A percentile compares a stretch with the other conserved stretches of the same genome.
These are phyloP conservation scores for Podosphaera aphanis DNA, from an alignment of 2,329 filamentous ascomycete species.

Conservation along the genomic window DNA sequence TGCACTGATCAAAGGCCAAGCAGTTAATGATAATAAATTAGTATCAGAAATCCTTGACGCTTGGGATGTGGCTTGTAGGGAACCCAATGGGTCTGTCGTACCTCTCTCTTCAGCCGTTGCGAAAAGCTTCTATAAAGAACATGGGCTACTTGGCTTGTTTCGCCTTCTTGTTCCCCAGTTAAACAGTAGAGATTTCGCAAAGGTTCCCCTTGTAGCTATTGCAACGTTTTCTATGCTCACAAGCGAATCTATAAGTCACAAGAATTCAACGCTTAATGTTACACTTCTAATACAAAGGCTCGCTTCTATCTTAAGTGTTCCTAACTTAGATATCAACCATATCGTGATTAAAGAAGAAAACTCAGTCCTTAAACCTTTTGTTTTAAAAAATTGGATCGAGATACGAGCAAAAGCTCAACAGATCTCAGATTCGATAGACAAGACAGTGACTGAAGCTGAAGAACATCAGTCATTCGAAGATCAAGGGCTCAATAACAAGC, in stretches of 20 bases:
- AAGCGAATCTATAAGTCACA: neutral
- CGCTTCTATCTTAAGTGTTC: constrained; percentile 3
- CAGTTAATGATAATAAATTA: constrained; percentile 3
- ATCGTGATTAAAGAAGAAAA: neutral
- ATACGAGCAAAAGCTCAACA: constrained; percentile 4
- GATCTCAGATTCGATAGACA: neutral
- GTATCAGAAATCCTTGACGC: constrained; percentile 12
- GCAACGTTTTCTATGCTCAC: constrained; percentile 12
- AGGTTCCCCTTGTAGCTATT: constrained; percentile 9
- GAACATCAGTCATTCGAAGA: neutral
- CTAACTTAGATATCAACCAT: constrained; percentile 3
- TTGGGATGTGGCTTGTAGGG: constrained; percentile 14
- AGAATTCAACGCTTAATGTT: constrained; percentile 2
- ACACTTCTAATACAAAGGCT: constrained; percentile 5
- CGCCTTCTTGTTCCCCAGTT: constrained; percentile 8
- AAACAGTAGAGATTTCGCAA: constrained; percentile 2
- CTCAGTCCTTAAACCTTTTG: constrained; percentile 4
- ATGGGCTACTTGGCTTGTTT: constrained; percentile 6
- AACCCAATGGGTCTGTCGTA: constrained; percentile 1
- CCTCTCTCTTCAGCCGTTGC: constrained; percentile 4
- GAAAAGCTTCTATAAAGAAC: constrained; percentile 2
- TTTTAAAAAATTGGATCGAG: constrained; percentile 5
- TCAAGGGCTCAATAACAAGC: neutral
- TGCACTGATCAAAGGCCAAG: constrained; percentile 3
- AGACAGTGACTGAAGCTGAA: neutral